Conservation (phyloP, 768 basidiomycete species). For the Tylopilus rubrobrunneus region DNA sequence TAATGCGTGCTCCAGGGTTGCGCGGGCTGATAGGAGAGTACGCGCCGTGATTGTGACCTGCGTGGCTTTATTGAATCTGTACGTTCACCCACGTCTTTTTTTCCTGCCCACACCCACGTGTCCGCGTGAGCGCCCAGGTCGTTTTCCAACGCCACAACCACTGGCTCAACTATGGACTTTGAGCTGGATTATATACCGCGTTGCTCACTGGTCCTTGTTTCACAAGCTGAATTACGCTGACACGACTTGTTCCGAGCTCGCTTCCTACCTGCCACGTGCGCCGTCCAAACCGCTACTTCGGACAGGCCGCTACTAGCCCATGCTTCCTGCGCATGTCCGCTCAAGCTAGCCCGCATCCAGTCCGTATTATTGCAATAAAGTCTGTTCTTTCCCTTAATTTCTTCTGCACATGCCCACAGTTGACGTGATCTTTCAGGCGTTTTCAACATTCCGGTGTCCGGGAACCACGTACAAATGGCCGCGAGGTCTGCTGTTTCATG, state of each 20-base stretch:
- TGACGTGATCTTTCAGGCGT: slow-evolving; percentile 25
- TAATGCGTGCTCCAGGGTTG: slow-evolving; percentile 8
- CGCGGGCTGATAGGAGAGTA: slow-evolving; percentile 5
- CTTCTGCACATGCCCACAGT: slow-evolving; percentile 10
- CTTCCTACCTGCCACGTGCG: slow-evolving; percentile 12
- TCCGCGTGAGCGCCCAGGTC: background rate
- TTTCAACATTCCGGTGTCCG: slow-evolving; percentile 23
- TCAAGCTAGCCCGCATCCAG: slow-evolving; percentile 16
- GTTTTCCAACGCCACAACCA: background rate
- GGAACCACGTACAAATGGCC: slow-evolving; percentile 23
- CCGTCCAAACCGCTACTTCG: background rate
- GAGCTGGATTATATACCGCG: background rate
- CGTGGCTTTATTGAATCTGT: background rate
- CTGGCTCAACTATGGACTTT: background rate
- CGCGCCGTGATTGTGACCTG: background rate
- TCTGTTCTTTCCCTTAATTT: slow-evolving; percentile 23
- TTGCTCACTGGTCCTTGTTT: background rate
- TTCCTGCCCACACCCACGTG: slow-evolving; percentile 19
- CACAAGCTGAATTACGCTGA: background rate
- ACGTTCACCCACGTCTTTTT: background rate
- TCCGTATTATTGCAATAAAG: slow-evolving; percentile 11
- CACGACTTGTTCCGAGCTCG: background rate
- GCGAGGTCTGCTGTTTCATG: slow-evolving; percentile 14
- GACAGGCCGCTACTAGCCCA: slow-evolving; percentile 9
- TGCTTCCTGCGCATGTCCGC: slow-evolving; percentile 26